Evolutionary conservation across 2,329 filamentous ascomycete genomes (phyloP).

Genomic region (Fusarium fracticaudum): DNA sequence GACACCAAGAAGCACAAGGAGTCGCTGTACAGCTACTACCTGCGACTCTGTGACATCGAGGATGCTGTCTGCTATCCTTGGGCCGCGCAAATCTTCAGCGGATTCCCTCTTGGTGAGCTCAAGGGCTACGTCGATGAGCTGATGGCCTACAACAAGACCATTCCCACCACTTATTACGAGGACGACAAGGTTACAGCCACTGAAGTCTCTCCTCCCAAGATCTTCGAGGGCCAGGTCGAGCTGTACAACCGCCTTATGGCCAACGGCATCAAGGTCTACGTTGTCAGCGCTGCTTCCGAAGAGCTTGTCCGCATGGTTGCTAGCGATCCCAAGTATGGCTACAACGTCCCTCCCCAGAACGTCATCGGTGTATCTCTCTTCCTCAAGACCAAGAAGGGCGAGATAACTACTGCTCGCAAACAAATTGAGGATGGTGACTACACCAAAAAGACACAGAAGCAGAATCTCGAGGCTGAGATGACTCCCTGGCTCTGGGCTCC

Average conservation of each 20-base stretch:
- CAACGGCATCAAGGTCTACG: slow-evolving; percentile 56
- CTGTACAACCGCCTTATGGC: slow-evolving; percentile 55
- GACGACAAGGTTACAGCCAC: slow-evolving; percentile 44
- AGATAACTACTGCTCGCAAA: slow-evolving; percentile 50
- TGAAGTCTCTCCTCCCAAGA: slow-evolving; percentile 47
- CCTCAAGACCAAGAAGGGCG: slow-evolving; percentile 45
- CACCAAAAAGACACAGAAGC: slow-evolving; percentile 34
- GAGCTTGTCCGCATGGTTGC: slow-evolving; percentile 58
- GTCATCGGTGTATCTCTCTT: slow-evolving; percentile 55
- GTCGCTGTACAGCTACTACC: slow-evolving; percentile 57
- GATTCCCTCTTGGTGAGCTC: slow-evolving; percentile 55
- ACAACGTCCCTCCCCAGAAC: slow-evolving; percentile 56
- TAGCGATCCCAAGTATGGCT: slow-evolving; percentile 56
- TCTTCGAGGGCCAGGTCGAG: slow-evolving; percentile 54
- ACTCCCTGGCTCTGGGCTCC: slow-evolving; percentile 56
- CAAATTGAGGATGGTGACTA: slow-evolving; percentile 52
- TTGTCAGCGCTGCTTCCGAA: slow-evolving; percentile 54
- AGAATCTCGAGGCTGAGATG: slow-evolving; percentile 52
- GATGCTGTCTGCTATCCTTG: slow-evolving; percentile 55
- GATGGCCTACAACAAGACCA: slow-evolving; percentile 53
- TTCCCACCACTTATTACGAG: slow-evolving; percentile 50
- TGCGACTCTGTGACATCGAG: slow-evolving; percentile 54
- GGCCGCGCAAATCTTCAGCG: slow-evolving; percentile 54
- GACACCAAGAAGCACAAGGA: slow-evolving; percentile 52
- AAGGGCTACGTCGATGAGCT: slow-evolving; percentile 59